These are phyloP conservation scores for Cryptosporidium meleagridis DNA, from an alignment of 169 alveolate genomes.

Conservation along the genomic window DNA sequence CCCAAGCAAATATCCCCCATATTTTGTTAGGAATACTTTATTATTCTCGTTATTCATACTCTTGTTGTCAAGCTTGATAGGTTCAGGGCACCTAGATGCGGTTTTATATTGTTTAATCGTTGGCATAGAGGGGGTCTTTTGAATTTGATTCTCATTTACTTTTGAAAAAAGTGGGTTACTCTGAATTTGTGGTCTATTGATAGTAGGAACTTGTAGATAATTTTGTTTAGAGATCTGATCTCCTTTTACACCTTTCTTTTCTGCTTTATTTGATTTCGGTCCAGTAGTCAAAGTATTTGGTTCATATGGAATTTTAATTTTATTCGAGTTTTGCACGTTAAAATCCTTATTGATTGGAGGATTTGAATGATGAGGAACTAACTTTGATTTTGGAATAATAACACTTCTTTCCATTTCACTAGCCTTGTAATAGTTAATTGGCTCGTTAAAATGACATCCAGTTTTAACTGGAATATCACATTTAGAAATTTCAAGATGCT, in stretches of 20 bases:
- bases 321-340: not conserved
- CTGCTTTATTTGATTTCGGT: not conserved
- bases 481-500: slow-evolving; percentile 25
- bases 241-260: not conserved
- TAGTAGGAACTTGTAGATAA: not conserved
- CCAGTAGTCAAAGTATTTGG: not conserved
- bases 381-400: not conserved
- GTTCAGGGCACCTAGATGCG: not conserved
- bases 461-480: not conserved
- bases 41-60: not conserved
- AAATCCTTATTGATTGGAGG: not conserved
- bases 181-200: not conserved
- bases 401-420: not conserved
- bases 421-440: not conserved
- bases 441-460: not conserved
- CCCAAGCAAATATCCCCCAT: slow-evolving; percentile 62
- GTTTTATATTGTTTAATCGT: not conserved
- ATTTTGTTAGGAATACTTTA: slow-evolving; percentile 21
- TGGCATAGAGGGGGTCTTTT: slow-evolving; percentile 12
- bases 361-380: not conserved
- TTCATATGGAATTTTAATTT: not conserved
- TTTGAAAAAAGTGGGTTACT: slow-evolving; percentile 9
- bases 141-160: not conserved
- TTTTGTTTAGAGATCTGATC: not conserved
- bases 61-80: not conserved